Base-by-base conservation (phyloP, 495 filamentous ascomycete species). In the Poronia punctata region DNA sequence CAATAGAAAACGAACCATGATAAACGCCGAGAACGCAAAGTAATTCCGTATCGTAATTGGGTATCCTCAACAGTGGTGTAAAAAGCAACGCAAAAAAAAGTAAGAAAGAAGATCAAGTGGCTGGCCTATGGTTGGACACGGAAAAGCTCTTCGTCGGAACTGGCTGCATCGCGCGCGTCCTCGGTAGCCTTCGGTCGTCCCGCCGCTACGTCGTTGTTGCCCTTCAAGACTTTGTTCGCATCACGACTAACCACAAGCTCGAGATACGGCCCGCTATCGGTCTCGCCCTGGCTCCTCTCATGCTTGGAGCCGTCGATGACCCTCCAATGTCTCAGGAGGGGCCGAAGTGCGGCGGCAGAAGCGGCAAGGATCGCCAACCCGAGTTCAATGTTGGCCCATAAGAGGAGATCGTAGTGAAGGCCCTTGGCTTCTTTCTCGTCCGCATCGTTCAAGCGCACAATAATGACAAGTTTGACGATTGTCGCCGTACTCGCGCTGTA, bases 301-400 rank as follows among this genome's bases (percentile, higher is more conserved):
- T 38, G 37, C 7, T 43, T 42, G 0, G 32, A 33, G 9, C 26
- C 36, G 12, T 47, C 43, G 21, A 46, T 40, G 0, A 52, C 18
- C 5, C 21, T 25, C 18, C 51, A 38, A 17, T 54, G 45, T 9
- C 42, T 51, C 4, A 57, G 43, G 3, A 57, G 19, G 1, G 54
- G 54, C 20, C 54, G 48, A 5, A 54, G 36, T 2, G 51, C 54
- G 1, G 51, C 54, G 1, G 51, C 48, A 3, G 54, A 51, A 1
- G 54, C 46, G 12, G 54, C 54, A 28, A 57, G 44, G 19, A 48
- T 57, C 0, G 54, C 54, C 35, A 57, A 37, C 5, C 54, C 51
- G 10, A 57, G 48, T 24, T 57, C 54, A 21, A 57, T 52, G 21
- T 57, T 48, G 40, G 54, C 54, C 54, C 54, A 57, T 22, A 57